Evolutionary conservation across 192 early-diverging fungal species (phyloP), one percentile per base, ranked within the genome.

Genomic region (Coemansia sp.): DNA sequence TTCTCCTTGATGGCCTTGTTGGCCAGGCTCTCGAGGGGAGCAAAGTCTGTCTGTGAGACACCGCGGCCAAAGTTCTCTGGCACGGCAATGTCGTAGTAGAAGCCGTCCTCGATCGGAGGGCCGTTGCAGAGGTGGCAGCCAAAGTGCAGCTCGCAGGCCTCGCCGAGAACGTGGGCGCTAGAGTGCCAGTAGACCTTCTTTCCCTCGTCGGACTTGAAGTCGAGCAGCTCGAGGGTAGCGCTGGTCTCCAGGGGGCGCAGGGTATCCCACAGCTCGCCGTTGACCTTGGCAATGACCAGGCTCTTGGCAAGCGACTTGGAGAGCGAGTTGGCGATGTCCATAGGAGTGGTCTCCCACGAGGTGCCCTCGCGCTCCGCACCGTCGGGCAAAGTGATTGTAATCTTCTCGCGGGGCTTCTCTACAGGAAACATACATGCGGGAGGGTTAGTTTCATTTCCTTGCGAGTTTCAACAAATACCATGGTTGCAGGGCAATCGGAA

Each of bases 181-280:
- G 95, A 97, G 78, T 97, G 96, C 96, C 96, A 99, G 77, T 91
- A 99, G 20, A 99, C 96, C 76, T 75, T 81, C 74, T 90, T 90
- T 46, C 87, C 96, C 59, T 97, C 95, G 26, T 85, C 81, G 36
- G 89, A 68, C 50, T 97, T 94, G 80, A 99, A 99, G 65, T 93
- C 93, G 28, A 99, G 74, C 28, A 99, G 80, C 72, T 97, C 88
- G 42, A 97, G 76, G 55, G 58, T 66, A 69, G 87, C 87, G 17
- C 82, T 84, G 20, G 55, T 49, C 75, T 97, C 95, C 8, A 99
- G 62, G 20, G 93, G 93, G 43, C 96, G 82, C 54, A 78, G 58
- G 32, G 94, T 81, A 78, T 99, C 96, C 81, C 82, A 97, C 32
- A 99, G 77, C 25, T 74, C 80, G 22, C 89, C 91, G 60, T 97